A percentile compares a stretch with the other conserved stretches of the same genome.
Conservation (phyloP, 73 alveolate species). For the Stentor coeruleus region DNA sequence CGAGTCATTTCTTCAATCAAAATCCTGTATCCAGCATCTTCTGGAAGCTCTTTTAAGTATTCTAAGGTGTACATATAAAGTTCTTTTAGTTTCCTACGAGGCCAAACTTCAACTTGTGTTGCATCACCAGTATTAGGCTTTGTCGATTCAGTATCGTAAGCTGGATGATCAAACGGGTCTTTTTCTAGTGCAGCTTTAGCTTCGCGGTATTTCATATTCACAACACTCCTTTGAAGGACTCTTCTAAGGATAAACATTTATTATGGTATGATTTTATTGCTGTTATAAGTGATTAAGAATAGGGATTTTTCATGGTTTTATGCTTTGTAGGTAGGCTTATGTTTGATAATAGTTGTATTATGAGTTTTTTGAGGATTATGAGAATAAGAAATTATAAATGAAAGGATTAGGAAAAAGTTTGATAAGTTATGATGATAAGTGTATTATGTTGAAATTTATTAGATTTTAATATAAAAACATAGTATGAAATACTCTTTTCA, state of each 20-base stretch:
- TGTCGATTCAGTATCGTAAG: neutral
- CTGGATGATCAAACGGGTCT: slow-evolving; percentile 23
- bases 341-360: no score
- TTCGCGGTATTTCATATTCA: slow-evolving; percentile 9
- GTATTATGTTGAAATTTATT: no score
- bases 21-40: slow-evolving; percentile 20
- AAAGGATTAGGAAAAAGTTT: no score
- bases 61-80: neutral
- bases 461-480: no score
- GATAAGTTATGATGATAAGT: no score
- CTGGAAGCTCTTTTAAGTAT: slow-evolving; percentile 25
- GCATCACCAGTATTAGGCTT: neutral
- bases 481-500: no score
- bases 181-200: slow-evolving; percentile 18
- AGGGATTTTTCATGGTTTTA: no score
- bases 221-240: neutral
- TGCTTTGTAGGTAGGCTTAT: no score
- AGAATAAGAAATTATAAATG: no score
- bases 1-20: slow-evolving; percentile 25
- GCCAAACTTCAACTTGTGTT: slow-evolving; percentile 9
- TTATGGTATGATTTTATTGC: no score
- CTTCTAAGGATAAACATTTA: neutral
- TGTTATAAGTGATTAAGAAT: no score
- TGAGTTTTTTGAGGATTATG: no score
- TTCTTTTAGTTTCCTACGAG: slow-evolving; percentile 26